These are phyloP conservation scores for Letharia columbiana DNA, from an alignment of 495 filamentous ascomycete species.

Conservation along the genomic window DNA sequence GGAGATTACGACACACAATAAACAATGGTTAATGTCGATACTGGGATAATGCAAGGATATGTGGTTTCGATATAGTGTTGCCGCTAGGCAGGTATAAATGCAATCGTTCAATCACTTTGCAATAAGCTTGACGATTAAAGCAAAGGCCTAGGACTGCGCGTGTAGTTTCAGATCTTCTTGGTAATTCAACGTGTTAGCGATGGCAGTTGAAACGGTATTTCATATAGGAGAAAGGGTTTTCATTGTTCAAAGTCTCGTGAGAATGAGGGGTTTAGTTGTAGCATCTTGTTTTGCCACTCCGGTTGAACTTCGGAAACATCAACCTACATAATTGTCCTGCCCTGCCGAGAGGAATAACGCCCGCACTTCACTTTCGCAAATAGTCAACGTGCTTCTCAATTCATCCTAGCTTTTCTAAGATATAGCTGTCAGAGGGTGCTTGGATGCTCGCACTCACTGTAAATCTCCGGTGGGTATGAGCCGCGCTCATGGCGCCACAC, in stretches of 20 bases:
- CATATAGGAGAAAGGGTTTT: no score
- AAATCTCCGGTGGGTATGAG: constrained; percentile 18
- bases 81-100: background rate
- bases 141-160: no score
- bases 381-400: no score
- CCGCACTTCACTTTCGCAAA: no score
- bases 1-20: background rate
- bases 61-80: background rate
- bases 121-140: background rate
- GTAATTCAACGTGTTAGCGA: no score
- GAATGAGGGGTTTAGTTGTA: no score
- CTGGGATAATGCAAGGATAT: background rate
- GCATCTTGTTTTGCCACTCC: background rate
- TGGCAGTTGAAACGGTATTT: no score
- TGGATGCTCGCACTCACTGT: background rate
- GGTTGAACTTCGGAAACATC: background rate
- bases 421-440: background rate
- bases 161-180: no score
- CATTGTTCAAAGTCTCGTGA: no score
- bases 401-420: background rate
- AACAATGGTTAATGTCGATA: no score
- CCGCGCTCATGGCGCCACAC: constrained; percentile 16
- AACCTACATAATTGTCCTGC: background rate
- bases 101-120: background rate
- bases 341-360: no score